Base-by-base conservation (phyloP, 805 yeast genomes). In the Candida nemodendra region DNA sequence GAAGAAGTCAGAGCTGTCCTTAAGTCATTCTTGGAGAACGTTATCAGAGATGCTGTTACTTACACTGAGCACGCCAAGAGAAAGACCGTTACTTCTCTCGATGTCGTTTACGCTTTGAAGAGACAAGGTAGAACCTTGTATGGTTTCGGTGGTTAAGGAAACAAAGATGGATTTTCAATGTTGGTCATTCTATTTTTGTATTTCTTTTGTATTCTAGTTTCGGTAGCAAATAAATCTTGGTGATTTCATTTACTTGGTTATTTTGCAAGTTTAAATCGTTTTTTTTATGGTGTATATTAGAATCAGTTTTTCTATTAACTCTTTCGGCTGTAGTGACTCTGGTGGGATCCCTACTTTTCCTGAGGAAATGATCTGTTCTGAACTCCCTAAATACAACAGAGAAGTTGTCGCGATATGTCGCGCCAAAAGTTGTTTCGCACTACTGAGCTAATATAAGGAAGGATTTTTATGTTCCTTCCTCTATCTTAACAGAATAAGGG, bases 21-120 rank as follows among this genome's bases (percentile, higher is more conserved):
- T 56, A 90, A 90, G 77, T 78, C 95, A 42, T 91, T 91, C 84
- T 81, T 91, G 68, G 96, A 88, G 74, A 83, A 86, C 65, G 96
- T 93, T 58, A 91, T 91, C 75, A 88, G 97, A 80, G 98, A 93
- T 62, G 98, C 99, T 62, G 97, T 93, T 63, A 89, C 97, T 62
- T 91, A 91, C 80, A 93, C 99, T 56, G 98, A 93, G 77, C 98
- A 91, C 84, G 99, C 98, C 63, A 93, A 93, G 93, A 89, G 99
- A 84, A 91, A 91, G 89, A 93, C 99, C 54, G 98, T 91, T 62
- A 91, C 99, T 58, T 90, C 99, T 48, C 81, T 91, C 65, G 99
- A 91, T 69, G 98, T 91, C 59, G 98, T 91, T 63, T 91, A 91
- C 72, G 98, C 98, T 63, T 85, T 91, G 76, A 91, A 91, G 93